Conservation (phyloP, 352 stramenopile species). For the Globisporangium cederbergense region DNA sequence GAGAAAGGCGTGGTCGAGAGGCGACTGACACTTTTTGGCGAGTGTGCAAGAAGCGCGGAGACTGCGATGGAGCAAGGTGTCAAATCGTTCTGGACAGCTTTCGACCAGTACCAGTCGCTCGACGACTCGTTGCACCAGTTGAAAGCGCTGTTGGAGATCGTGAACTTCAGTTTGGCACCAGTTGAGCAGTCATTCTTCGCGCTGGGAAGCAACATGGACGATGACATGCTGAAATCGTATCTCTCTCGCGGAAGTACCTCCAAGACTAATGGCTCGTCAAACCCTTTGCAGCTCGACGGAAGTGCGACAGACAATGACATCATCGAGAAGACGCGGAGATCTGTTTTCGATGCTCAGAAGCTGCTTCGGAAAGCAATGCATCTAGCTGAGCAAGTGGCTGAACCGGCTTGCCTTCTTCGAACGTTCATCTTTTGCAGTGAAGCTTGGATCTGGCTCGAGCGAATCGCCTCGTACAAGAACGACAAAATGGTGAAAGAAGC, state of each 20-base stretch:
- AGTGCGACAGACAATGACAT: constrained; percentile 31
- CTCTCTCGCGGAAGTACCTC: constrained; percentile 5
- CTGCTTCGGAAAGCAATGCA: constrained; percentile 60
- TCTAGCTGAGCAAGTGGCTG: constrained; percentile 64
- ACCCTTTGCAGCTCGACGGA: not conserved
- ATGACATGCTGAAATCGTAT: constrained; percentile 50
- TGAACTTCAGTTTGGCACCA: constrained; percentile 62
- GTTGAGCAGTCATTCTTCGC: constrained; percentile 70
- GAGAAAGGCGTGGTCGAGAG: constrained; percentile 54
- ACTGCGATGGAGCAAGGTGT: constrained; percentile 50
- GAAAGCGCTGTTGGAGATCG: constrained; percentile 68
- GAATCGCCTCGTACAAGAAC: constrained; percentile 72
- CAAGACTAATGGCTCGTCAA: constrained; percentile 5
- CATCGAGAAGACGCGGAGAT: constrained; percentile 61
- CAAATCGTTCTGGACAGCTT: constrained; percentile 58
- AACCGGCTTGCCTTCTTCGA: constrained; percentile 49
- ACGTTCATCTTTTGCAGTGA: constrained; percentile 62
- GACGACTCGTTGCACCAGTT: constrained; percentile 73
- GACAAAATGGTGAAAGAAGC: constrained; percentile 73
- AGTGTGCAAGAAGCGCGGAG: constrained; percentile 37
- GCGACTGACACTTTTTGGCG: constrained; percentile 49
- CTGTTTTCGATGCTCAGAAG: constrained; percentile 58
- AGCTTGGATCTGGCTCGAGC: constrained; percentile 79
- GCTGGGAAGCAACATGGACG: constrained; percentile 59
- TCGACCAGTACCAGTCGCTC: constrained; percentile 66